Conservation (phyloP, 306 rosid species). For the Dalbergia oliveri region DNA sequence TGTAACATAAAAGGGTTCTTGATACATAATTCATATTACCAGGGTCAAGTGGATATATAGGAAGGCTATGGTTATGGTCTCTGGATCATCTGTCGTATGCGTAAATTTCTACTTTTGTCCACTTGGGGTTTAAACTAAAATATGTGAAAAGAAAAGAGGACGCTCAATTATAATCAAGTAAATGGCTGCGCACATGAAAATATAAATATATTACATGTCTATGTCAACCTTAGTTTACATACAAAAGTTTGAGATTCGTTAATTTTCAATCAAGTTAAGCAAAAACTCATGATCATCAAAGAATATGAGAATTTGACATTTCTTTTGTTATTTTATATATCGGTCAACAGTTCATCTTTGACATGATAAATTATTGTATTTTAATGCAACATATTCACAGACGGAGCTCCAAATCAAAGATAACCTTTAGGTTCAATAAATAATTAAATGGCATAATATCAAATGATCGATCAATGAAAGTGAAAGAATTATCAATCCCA, state of each 20-base stretch:
- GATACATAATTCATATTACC: neutral
- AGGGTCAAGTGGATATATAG: too few species aligned
- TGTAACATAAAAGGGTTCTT: neutral
- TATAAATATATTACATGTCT: conserved; percentile 10
- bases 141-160: neutral
- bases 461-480: conserved; percentile 6
- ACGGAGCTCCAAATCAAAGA: neutral
- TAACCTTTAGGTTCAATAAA: neutral
- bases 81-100: neutral
- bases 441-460: neutral
- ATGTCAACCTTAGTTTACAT: neutral
- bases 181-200: neutral
- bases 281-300: neutral
- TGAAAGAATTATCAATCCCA: neutral
- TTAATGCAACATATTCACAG: neutral
- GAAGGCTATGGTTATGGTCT: neutral
- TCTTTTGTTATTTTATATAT: neutral
- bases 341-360: neutral
- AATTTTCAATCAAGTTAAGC: neutral
- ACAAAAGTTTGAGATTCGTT: neutral
- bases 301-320: neutral
- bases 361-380: neutral
- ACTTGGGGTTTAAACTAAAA: neutral
- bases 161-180: neutral
- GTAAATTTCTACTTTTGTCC: neutral